Conservation (phyloP, 306 rosid genomes). For the Vachellia collinsii region DNA sequence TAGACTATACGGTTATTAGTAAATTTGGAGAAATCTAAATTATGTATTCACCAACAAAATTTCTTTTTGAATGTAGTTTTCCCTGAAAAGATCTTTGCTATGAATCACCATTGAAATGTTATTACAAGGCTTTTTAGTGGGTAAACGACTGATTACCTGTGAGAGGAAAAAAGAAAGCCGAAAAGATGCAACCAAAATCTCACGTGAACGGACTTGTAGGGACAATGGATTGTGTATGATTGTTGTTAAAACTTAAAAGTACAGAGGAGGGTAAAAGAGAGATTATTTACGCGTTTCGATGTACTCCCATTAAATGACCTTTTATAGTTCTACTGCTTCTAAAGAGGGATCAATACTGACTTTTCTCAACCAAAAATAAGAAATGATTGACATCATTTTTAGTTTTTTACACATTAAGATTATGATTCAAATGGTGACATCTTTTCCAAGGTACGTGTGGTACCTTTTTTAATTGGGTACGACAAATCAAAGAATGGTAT, state of each 20-base stretch:
- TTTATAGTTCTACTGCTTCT: slow-evolving; percentile 4
- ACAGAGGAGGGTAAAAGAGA: not conserved
- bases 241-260: not conserved
- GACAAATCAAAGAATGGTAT: slow-evolving; percentile 6
- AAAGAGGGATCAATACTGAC: not conserved
- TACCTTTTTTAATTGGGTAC: slow-evolving; percentile 21
- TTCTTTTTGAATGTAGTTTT: not conserved
- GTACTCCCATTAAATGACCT: not conserved
- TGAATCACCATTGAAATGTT: not conserved
- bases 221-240: not conserved
- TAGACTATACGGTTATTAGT: not conserved
- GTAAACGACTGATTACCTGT: not conserved
- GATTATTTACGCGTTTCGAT: not conserved
- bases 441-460: not conserved
- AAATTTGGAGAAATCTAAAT: not conserved
- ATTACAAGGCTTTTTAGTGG: not conserved
- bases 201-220: not conserved
- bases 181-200: not conserved
- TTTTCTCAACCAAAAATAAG: not conserved
- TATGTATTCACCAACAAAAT: not conserved
- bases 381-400: not conserved
- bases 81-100: not conserved
- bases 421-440: slow-evolving; percentile 16
- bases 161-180: not conserved
- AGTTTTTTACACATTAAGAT: not conserved